Base-by-base conservation (phyloP, 2,329 filamentous ascomycete genomes). In the Clarireedia homoeocarpa region DNA sequence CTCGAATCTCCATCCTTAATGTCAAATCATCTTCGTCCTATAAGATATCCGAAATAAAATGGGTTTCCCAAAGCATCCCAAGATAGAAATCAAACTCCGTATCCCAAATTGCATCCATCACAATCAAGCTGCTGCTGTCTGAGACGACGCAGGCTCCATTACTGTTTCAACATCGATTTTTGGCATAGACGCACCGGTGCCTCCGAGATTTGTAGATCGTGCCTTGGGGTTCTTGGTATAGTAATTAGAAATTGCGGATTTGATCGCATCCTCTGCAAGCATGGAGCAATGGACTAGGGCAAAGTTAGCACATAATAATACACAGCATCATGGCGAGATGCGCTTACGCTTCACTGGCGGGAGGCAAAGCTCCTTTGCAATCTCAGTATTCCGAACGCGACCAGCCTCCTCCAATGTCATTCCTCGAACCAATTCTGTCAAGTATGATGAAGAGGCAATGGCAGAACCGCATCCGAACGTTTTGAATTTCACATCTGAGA, bases 401-500 rank as follows among this genome's bases (percentile, higher is more conserved):
- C 85, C 85, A 36, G 95, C 94, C 71, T 99, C 90, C 66, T 99
- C 94, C 63, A 99, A 75, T 14, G 87, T 95, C 92, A 97, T 99
- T 59, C 94, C 94, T 62, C 90, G 83, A 61, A 99, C 91, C 58
- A 99, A 78, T 74, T 96, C 91, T 7, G 94, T 99, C 67, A 99
- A 75, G 71, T 99, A 99, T 69, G 88, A 94, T 58, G 88, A 95
- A 62, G 88, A 92, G 45, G 94, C 94, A 73, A 99, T 99, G 62
- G 94, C 94, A 30, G 86, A 91, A 55, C 91, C 91, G 71, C 91
- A 96, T 51, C 91, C 91, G 70, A 96, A 96, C 0, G 91, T 96
- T 84, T 96, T 96, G 83, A 96, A 96, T 75, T 95, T 94, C 71
- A 95, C 91, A 66, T 96, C 92, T 66, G 85, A 85, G 71, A 96